Conservation (phyloP, 1,284 basidiomycete genomes). For the Sporisorium graminicola region DNA sequence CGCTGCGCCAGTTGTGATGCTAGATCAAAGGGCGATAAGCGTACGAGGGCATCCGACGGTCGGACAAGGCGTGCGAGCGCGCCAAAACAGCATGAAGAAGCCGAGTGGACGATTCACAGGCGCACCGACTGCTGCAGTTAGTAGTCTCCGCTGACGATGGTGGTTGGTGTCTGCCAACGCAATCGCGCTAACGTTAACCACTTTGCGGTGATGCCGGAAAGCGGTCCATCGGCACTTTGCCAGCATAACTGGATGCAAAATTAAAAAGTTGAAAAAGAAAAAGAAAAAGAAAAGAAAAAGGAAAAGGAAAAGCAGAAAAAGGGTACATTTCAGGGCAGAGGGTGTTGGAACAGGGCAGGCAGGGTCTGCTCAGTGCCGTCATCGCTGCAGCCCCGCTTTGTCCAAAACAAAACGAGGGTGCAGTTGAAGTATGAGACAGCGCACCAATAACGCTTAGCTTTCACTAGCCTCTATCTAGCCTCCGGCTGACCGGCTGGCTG, state of each 20-base stretch:
- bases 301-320: not conserved
- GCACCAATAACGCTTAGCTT: not conserved
- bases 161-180: not conserved
- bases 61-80: not conserved
- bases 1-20: not conserved
- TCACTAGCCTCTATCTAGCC: not conserved
- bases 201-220: not conserved
- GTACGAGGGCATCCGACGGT: not conserved
- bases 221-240: not conserved
- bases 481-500: not conserved
- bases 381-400: slow-evolving; percentile 32
- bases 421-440: not conserved
- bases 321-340: slow-evolving; percentile 20
- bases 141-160: not conserved
- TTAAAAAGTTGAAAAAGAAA: not conserved
- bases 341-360: not conserved
- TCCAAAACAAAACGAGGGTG: slow-evolving; percentile 9
- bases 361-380: slow-evolving; percentile 33
- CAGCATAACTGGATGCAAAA: not conserved
- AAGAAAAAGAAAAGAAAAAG: slow-evolving; percentile 4
- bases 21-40: not conserved
- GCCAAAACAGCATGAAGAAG: not conserved
- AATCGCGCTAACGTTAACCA: not conserved
- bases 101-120: not conserved
- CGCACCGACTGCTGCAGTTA: not conserved